Evolutionary conservation across 306 rosid species (phyloP).

Genomic region (Quercus suber): DNA sequence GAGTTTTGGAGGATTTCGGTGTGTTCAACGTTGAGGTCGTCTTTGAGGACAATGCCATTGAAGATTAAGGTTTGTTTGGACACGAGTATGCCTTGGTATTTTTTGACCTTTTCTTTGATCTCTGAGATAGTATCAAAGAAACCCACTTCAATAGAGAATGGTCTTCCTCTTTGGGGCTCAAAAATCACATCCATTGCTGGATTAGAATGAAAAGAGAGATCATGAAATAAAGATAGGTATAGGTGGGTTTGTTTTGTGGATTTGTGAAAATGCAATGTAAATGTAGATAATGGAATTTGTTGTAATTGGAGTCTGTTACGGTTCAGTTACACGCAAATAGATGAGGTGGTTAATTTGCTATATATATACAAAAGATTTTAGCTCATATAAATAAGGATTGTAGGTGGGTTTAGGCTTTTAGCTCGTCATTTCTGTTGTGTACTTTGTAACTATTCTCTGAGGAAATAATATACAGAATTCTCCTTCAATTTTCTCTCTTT

Average conservation of each 20-base stretch:
- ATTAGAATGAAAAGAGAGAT: neutral
- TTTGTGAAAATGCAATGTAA: neutral
- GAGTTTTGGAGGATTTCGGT: conserved; percentile 56
- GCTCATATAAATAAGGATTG: too few relatives aligned
- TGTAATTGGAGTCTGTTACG: conserved; percentile 6
- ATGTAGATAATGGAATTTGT: neutral
- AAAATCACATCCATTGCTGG: conserved; percentile 57
- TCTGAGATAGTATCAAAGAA: conserved; percentile 62
- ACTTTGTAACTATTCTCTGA: too few relatives aligned
- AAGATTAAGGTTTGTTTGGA: conserved; percentile 65
- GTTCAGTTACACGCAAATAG: too few relatives aligned
- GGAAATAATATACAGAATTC: too few relatives aligned
- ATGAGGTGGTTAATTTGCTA: too few relatives aligned
- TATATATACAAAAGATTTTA: too few relatives aligned
- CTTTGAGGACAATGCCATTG: conserved; percentile 57
- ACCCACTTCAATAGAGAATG: conserved; percentile 66
- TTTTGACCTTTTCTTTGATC: conserved; percentile 72
- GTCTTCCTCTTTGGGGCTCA: conserved; percentile 37
- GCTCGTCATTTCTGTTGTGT: too few relatives aligned
- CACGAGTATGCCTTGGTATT: conserved; percentile 57
- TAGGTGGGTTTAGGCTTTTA: too few relatives aligned
- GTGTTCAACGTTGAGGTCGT: conserved; percentile 43
- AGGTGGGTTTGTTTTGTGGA: neutral
- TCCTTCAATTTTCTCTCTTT: too few relatives aligned
- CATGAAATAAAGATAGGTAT: neutral